These are phyloP conservation scores for Suillus ampliporus DNA, from an alignment of 768 basidiomycete genomes.

Conservation along the genomic window DNA sequence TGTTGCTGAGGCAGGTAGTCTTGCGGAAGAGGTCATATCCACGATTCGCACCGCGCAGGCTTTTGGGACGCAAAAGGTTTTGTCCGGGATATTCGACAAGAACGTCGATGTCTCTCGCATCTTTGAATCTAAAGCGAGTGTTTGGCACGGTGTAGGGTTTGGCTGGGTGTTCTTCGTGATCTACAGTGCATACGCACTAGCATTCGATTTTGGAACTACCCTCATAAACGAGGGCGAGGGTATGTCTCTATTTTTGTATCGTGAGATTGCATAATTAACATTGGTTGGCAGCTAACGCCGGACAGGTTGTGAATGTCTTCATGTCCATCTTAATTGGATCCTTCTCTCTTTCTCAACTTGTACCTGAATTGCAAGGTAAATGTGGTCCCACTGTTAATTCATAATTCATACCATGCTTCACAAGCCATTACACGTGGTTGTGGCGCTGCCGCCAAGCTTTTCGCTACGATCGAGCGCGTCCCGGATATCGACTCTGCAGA, in stretches of 20 bases:
- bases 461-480: conserved; percentile 58
- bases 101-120: conserved; percentile 42
- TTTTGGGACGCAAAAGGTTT: conserved; percentile 53
- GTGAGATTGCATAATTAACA: not conserved
- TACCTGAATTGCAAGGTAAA: conserved; percentile 54
- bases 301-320: conserved; percentile 59
- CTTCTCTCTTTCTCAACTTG: conserved; percentile 57
- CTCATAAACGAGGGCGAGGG: conserved; percentile 45
- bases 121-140: conserved; percentile 42
- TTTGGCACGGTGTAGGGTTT: conserved; percentile 43
- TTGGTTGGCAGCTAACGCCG: conserved; percentile 38
- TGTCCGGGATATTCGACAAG: conserved; percentile 51
- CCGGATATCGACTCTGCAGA: conserved; percentile 58
- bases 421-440: conserved; percentile 53
- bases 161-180: conserved; percentile 56
- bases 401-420: not conserved
- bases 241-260: conserved; percentile 13
- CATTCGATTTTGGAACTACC: conserved; percentile 56
- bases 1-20: conserved; percentile 53
- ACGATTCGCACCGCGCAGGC: conserved; percentile 61
- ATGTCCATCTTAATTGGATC: conserved; percentile 58
- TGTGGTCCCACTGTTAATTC: not conserved
- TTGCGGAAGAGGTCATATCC: conserved; percentile 65
- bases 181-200: conserved; percentile 45
- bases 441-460: conserved; percentile 62